A percentile compares a stretch with the other conserved stretches of the same genome.
Conservation (phyloP, 1,284 basidiomycete species). For the Sporisorium graminicola region DNA sequence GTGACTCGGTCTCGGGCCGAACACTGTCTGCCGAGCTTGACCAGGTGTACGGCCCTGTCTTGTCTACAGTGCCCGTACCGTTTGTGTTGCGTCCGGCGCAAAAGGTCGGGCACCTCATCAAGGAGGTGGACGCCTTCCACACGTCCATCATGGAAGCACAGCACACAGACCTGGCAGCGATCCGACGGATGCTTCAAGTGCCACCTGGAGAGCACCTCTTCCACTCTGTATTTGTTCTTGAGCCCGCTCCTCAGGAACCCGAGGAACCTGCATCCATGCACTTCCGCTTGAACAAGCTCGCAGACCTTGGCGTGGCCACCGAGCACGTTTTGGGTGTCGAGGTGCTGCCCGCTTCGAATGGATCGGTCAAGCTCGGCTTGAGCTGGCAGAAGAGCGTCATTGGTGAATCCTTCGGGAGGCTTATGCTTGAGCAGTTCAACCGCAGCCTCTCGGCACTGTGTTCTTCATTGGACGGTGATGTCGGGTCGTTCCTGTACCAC, state of each 20-base stretch:
- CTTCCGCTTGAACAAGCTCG: slow-evolving; percentile 33
- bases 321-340: slow-evolving; percentile 66
- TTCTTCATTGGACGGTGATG: slow-evolving; percentile 9
- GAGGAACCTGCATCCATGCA: neutral
- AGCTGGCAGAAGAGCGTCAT: slow-evolving; percentile 47
- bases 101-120: slow-evolving; percentile 42
- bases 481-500: slow-evolving; percentile 14
- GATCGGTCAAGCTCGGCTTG: slow-evolving; percentile 46
- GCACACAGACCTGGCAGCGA: slow-evolving; percentile 52
- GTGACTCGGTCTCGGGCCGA: slow-evolving; percentile 64
- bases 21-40: slow-evolving; percentile 46
- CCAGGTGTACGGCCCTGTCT: slow-evolving; percentile 58
- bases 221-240: slow-evolving; percentile 67
- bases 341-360: slow-evolving; percentile 45
- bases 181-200: slow-evolving; percentile 59
- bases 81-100: slow-evolving; percentile 30
- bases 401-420: slow-evolving; percentile 34
- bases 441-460: slow-evolving; percentile 42
- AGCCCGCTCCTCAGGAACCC: slow-evolving; percentile 31
- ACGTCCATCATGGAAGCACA: slow-evolving; percentile 42
- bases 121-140: slow-evolving; percentile 51
- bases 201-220: slow-evolving; percentile 60
- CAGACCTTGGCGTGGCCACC: slow-evolving; percentile 58
- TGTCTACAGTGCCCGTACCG: slow-evolving; percentile 66
- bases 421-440: slow-evolving; percentile 56